Evolutionary conservation across 805 yeast species (phyloP), one percentile per base, ranked within the genome.

Genomic region (Myxozyma vanderwaltii): DNA sequence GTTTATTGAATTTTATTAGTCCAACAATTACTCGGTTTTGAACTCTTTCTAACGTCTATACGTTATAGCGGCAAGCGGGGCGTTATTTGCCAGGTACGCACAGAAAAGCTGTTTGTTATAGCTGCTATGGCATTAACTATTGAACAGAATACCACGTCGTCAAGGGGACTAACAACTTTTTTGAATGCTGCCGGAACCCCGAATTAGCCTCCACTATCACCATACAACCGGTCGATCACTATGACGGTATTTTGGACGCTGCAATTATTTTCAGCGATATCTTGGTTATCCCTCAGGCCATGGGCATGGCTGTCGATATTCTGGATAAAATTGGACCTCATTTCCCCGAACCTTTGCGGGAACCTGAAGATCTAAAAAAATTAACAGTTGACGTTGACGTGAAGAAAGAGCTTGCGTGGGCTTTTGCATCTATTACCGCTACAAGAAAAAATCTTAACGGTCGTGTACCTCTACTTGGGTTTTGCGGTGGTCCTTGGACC

Each of bases 401-500:
- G 29, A 70, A 79, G 60, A 82, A 86, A 70, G 91, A 86, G 68
- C 79, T 94, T 56, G 96, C 81, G 56, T 94, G 98, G 97, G 97
- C 97, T 3, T 89, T 89, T 77, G 86, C 88, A 69, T 88, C 97
- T n/a, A 88, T 94, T 66, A 87, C 95, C 2, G 75, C 89, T 64
- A 94, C 99, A n/a, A 82, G 99, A 74, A 79, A 79, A 64, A 89
- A 88, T 70, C 81, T 94, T 61, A 76, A 85, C 43, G 99, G 99
- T 51, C 82, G 96, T 69, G 97, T 91, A 12, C 99, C 99, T 29
- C 77, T 94, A 63, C 79, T 94, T 52, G 99, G 99, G 2, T 94
- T 94, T 75, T 88, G 91, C 67, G 99, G 99, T 55, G 97, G 96
- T 7, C 99, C 99, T 57, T 94, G 97, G 97, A 94, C 99, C 12